phyloP scores from a whole-genome alignment of 176 grass and related monocot species.

The Oryza rufipogon region DNA sequence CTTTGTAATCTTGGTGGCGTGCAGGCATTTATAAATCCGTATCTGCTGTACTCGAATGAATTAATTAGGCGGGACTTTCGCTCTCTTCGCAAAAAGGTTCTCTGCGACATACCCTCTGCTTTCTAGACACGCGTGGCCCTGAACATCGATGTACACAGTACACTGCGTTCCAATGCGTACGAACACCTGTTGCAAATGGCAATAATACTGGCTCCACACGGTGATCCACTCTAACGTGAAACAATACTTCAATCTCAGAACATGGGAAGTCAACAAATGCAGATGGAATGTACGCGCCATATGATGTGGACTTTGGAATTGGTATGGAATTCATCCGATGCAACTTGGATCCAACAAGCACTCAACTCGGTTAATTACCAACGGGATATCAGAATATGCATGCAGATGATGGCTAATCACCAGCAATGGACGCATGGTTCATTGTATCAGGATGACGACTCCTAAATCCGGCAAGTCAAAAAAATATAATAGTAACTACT shows the following conservation, averaged over 20 bases:
- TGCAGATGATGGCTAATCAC: neutral
- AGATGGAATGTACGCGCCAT: neutral
- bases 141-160: neutral
- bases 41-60: neutral
- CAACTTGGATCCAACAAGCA: neutral
- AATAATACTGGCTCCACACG: neutral
- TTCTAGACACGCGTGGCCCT: neutral
- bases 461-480: neutral
- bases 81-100: neutral
- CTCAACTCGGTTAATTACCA: neutral
- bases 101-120: neutral
- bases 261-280: conserved; percentile 27
- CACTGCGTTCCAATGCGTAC: neutral
- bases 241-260: no score
- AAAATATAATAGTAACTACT: neutral
- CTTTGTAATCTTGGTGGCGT: neutral
- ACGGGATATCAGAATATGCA: neutral
- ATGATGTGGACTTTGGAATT: conserved; percentile 1
- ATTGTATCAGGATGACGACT: neutral
- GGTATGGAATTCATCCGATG: neutral
- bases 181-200: neutral
- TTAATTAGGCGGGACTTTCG: neutral
- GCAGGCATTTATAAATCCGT: neutral
- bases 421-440: neutral
- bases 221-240: neutral